Evolutionary conservation across 345 rosid species (phyloP).

Genomic region (Salix caprea): DNA sequence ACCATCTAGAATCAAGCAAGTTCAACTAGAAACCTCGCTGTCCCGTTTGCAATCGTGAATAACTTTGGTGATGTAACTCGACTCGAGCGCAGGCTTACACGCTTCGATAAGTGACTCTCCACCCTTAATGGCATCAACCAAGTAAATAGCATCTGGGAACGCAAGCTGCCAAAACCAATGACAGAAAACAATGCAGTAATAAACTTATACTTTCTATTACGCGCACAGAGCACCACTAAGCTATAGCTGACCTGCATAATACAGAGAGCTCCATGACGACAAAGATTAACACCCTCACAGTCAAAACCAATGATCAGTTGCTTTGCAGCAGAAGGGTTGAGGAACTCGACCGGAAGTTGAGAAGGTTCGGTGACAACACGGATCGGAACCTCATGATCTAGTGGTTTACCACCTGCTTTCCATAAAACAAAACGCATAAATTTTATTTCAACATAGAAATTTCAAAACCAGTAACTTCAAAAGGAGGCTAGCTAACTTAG

Average conservation of each 20-base stretch:
- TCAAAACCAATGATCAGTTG: constrained; percentile 77
- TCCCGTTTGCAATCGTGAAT: constrained; percentile 99
- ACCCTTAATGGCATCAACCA: constrained; percentile 79
- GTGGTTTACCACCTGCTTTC: not conserved
- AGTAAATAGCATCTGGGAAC: constrained; percentile 78
- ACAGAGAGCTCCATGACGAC: constrained; percentile 78
- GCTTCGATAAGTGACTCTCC: constrained; percentile 69
- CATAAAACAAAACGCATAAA: not conserved
- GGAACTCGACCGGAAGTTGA: constrained; percentile 78
- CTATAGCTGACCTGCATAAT: constrained; percentile 69
- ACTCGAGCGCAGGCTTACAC: constrained; percentile 97
- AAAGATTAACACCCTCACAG: constrained; percentile 88
- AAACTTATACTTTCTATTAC: not conserved
- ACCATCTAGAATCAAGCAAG: constrained; percentile 19
- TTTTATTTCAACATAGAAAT: not conserved
- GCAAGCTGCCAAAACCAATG: constrained; percentile 65
- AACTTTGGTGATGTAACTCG: constrained; percentile 77
- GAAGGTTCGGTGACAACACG: constrained; percentile 57
- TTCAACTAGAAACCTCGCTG: constrained; percentile 74
- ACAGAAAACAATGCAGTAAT: not conserved
- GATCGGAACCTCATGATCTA: constrained; percentile 57
- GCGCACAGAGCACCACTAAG: no score
- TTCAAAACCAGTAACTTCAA: not conserved
- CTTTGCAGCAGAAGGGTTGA: constrained; percentile 60
- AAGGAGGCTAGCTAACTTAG: not conserved